Conservation (phyloP, 352 stramenopile genomes). For the Phytophthora palmivora region DNA sequence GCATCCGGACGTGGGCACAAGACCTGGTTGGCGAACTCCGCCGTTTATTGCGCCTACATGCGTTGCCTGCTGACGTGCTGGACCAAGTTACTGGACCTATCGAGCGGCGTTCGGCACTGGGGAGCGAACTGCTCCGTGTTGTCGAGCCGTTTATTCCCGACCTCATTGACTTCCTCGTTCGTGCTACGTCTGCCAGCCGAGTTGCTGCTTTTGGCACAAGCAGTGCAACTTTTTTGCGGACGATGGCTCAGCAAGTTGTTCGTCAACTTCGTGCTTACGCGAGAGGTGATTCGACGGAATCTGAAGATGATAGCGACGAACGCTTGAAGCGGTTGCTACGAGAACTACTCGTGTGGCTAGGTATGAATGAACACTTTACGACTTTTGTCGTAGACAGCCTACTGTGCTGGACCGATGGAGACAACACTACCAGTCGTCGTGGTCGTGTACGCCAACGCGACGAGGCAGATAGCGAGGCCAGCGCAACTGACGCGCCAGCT, state of each 20-base stretch:
- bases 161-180: constrained; percentile 63
- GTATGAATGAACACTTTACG: constrained; percentile 50
- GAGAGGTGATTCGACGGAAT: constrained; percentile 39
- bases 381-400: constrained; percentile 57
- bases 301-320: constrained; percentile 32
- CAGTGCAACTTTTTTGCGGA: constrained; percentile 56
- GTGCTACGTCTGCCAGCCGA: constrained; percentile 65
- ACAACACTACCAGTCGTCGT: constrained; percentile 20
- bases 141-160: constrained; percentile 70
- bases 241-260: constrained; percentile 65
- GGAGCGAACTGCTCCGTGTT: constrained; percentile 52
- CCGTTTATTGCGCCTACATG: constrained; percentile 44
- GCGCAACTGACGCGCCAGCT: constrained; percentile 15
- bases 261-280: constrained; percentile 44
- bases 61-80: constrained; percentile 44
- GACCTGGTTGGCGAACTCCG: constrained; percentile 55
- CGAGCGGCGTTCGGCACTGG: constrained; percentile 37
- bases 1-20: constrained; percentile 64
- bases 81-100: constrained; percentile 35
- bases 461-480: constrained; percentile 4
- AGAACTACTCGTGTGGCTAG: constrained; percentile 46
- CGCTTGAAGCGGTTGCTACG: constrained; percentile 45
- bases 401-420: constrained; percentile 38
- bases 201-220: constrained; percentile 52
- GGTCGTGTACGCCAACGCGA: constrained; percentile 33